Evolutionary conservation across 1,139 yeast genomes (phyloP).

Genomic region (Taiozyma sp.): DNA sequence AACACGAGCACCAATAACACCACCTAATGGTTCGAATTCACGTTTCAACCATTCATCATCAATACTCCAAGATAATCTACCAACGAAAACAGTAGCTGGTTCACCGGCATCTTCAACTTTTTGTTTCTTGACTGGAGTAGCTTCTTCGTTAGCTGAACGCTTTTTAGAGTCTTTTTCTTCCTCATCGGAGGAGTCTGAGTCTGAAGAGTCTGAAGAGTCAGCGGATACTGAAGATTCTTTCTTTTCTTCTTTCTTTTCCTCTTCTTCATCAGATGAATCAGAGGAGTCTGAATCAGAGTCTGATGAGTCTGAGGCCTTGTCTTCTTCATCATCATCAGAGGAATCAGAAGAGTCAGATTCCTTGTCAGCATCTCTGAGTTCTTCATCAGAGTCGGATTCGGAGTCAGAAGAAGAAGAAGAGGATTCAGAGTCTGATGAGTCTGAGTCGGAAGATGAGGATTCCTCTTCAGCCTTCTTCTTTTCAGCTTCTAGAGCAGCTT

Average conservation of each 20-base stretch:
- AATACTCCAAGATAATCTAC: constrained; percentile 95
- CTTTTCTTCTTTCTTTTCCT: constrained; percentile 26
- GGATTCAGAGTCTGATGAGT: constrained; percentile 15
- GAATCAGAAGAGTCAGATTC: constrained; percentile 17
- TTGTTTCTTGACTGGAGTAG: constrained; percentile 23
- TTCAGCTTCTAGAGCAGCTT: constrained; percentile 31
- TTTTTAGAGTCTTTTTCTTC: constrained; percentile 25
- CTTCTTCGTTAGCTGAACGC: constrained; percentile 25
- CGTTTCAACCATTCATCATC: constrained; percentile 91
- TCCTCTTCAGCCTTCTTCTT: constrained; percentile 28
- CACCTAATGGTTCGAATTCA: constrained; percentile 82
- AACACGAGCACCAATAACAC: constrained; percentile 85
- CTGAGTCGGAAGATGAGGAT: constrained; percentile 1
- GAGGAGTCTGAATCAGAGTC: constrained; percentile 13
- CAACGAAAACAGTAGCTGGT: constrained; percentile 90
- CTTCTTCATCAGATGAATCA: constrained; percentile 18
- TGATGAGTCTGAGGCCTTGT: constrained; percentile 16
- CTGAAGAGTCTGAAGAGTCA: constrained; percentile 8
- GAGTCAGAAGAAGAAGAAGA: not conserved
- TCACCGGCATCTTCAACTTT: constrained; percentile 33
- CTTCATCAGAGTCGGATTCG: constrained; percentile 19
- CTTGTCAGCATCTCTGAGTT: constrained; percentile 17
- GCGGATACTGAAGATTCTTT: constrained; percentile 16
- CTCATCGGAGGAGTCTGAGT: constrained; percentile 18
- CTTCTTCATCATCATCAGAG: constrained; percentile 21